These are phyloP conservation scores for Solanum medicagineum DNA, from an alignment of 257 asterid species.

Conservation along the genomic window DNA sequence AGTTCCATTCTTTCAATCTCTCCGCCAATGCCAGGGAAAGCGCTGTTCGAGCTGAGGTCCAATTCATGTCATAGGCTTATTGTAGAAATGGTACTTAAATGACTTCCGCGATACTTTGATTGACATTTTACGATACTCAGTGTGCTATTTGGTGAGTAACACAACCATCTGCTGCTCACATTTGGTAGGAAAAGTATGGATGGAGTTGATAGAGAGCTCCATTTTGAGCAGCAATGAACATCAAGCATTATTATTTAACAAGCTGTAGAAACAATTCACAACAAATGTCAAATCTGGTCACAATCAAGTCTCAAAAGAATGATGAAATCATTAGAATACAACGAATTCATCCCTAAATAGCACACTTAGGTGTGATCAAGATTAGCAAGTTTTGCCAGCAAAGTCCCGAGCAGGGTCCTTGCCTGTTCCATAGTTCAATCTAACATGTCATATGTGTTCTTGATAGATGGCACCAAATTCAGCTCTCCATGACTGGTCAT, in stretches of 20 bases:
- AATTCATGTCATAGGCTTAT: too few relatives aligned
- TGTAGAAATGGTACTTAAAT: too few relatives aligned
- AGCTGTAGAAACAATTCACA: not conserved
- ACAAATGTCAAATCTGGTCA: not conserved
- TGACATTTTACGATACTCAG: not conserved
- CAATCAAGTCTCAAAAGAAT: not conserved
- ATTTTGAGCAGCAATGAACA: not conserved
- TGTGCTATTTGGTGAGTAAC: too few relatives aligned
- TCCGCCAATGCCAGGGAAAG: too few relatives aligned
- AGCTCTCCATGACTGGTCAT: slow-evolving; percentile 97
- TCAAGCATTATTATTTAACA: not conserved
- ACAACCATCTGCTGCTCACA: too few relatives aligned
- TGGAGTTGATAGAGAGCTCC: too few relatives aligned
- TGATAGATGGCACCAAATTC: slow-evolving; percentile 97
- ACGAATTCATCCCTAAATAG: not conserved
- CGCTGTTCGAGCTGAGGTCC: too few relatives aligned
- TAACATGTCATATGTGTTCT: slow-evolving; percentile 17
- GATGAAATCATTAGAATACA: not conserved
- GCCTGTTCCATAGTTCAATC: not conserved
- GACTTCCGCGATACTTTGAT: too few relatives aligned
- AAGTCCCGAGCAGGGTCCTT: slow-evolving; percentile 1
- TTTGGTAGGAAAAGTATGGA: too few relatives aligned
- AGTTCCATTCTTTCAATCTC: too few relatives aligned
- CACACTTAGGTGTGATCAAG: not conserved
- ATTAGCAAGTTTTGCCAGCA: not conserved